Base-by-base conservation (phyloP, 2,329 filamentous ascomycete species). In the Claviceps maximensis region DNA sequence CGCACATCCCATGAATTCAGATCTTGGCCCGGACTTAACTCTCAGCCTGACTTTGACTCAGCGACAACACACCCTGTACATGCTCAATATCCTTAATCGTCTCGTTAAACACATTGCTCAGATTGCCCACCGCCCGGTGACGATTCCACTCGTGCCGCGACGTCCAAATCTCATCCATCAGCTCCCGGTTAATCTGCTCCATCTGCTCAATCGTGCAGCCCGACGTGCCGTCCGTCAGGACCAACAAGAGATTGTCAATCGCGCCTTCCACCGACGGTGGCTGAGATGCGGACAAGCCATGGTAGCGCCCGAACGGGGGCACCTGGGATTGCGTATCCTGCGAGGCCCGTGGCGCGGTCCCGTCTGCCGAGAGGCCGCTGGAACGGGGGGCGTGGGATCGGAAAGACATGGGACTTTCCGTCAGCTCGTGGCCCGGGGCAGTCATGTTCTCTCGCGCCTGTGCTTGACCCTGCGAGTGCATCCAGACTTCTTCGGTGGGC, bases 161-260 rank as follows among this genome's bases (percentile, higher is more conserved):
- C 56, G 76, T 77, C 93, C 93, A 98, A 46, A 97, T 79, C 57
- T 84, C 82, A 56, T 91, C 86, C 91, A 97, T 97, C 57, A 97
- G 73, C 59, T 85, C 82, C 8, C 89, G 84, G 66, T 90, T 90
- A 65, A 96, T 84, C 68, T 97, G 91, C 73, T 97, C 91, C 21
- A 98, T 73, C 67, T 98, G 91, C 70, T 98, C 93, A 51, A 98
- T 87, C 0, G 84, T 87, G 66, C 87, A 87, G 1, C 87, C 88
- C 21, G 80, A 83, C 2, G 87, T 91, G 46, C 76, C 74, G 29
- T 78, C 70, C 0, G 84, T 82, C 36, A 95, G 71, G 40, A 80
- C 74, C 0, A 74, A 65, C 53, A 89, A 75, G 53, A 94, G 76
- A 7, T 71, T 65, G 2, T 72, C 67, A 25, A 89, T 71, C 31